phyloP scores from a whole-genome alignment of 495 filamentous ascomycete genomes.

The Neurospora discreta region DNA sequence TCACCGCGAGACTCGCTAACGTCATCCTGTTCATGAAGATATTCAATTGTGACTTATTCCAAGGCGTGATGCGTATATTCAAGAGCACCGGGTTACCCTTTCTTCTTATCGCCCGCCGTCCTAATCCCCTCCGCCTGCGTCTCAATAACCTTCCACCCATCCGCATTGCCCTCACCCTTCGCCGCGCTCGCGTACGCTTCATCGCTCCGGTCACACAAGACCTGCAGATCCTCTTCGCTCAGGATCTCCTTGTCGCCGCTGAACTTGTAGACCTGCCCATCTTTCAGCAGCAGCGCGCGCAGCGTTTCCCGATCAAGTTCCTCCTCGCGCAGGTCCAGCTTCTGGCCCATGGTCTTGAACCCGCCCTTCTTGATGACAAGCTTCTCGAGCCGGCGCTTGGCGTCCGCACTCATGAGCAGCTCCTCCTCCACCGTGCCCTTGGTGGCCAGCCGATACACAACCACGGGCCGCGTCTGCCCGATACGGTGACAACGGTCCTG shows the following conservation, averaged over 20 bases:
- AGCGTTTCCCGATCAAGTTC: constrained; percentile 46
- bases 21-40: background rate
- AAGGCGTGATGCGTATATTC: background rate
- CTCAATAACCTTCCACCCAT: constrained; percentile 59
- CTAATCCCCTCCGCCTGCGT: constrained; percentile 39
- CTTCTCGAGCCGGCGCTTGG: constrained; percentile 88
- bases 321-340: constrained; percentile 37
- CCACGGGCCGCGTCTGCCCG: constrained; percentile 80
- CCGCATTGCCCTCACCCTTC: constrained; percentile 52
- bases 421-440: constrained; percentile 87
- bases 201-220: constrained; percentile 72
- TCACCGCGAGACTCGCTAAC: no score
- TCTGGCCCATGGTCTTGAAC: constrained; percentile 52
- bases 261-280: constrained; percentile 52
- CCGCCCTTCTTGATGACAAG: constrained; percentile 90
- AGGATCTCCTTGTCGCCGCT: constrained; percentile 51
- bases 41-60: background rate
- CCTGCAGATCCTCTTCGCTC: constrained; percentile 63
- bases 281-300: constrained; percentile 47
- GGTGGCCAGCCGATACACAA: constrained; percentile 92
- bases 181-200: constrained; percentile 77
- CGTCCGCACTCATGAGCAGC: constrained; percentile 78
- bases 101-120: constrained; percentile 12
- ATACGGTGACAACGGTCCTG: constrained; percentile 93
- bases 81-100: background rate